A percentile compares a stretch with the other conserved stretches of the same genome.
These are phyloP conservation scores for Leccinum arenicola DNA, from an alignment of 768 basidiomycete genomes.

Conservation along the genomic window DNA sequence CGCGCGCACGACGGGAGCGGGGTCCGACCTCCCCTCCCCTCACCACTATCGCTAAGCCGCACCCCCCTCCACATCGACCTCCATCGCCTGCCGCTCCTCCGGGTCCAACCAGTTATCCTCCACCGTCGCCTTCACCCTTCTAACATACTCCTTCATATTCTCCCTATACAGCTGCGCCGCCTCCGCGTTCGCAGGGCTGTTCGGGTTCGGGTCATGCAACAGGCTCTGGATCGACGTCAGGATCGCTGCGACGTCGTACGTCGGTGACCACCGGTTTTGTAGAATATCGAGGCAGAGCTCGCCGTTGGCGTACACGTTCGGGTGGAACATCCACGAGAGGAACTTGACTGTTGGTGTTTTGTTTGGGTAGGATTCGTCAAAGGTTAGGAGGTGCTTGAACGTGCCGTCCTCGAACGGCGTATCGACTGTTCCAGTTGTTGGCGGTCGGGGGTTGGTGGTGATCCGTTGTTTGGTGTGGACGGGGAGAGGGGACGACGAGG, in stretches of 20 bases:
- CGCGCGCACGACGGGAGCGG: not conserved
- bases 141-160: conserved; percentile 98
- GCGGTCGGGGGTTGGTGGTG: not conserved
- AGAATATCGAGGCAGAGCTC: conserved; percentile 98
- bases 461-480: no score
- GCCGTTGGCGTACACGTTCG: conserved; percentile 97
- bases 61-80: conserved; percentile 32
- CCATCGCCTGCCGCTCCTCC: conserved; percentile 61
- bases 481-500: not conserved
- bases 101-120: conserved; percentile 94
- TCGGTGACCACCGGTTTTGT: conserved; percentile 98
- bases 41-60: not conserved
- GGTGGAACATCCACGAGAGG: conserved; percentile 97
- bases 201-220: conserved; percentile 96
- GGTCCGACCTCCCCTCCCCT: not conserved
- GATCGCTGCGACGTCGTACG: conserved; percentile 98
- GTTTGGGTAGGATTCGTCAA: conserved; percentile 98
- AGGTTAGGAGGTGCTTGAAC: conserved; percentile 92
- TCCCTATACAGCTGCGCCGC: conserved; percentile 95
- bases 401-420: conserved; percentile 99
- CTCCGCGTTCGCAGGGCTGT: conserved; percentile 97
- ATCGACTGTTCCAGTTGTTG: conserved; percentile 58
- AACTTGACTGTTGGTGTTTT: conserved; percentile 98
- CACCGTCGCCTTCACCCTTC: conserved; percentile 88
- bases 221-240: conserved; percentile 94